These are phyloP conservation scores for Ceraceosorus guamensis DNA, from an alignment of 1,284 basidiomycete species.

Conservation along the genomic window DNA sequence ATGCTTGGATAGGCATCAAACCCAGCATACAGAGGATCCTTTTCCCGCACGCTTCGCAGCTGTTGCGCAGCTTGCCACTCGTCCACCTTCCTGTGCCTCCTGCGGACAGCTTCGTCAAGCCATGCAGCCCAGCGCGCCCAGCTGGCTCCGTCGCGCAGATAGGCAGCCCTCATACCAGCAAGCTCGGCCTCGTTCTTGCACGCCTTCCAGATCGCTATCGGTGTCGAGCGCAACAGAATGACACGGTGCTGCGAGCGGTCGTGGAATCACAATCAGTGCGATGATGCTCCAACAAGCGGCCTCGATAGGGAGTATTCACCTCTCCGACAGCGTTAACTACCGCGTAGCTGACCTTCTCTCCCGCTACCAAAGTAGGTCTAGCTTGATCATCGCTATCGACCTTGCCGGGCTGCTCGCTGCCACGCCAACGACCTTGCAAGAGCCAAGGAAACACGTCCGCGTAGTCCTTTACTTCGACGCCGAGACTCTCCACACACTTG, in stretches of 20 bases:
- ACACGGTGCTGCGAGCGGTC: background rate
- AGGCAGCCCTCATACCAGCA: slow-evolving; percentile 30
- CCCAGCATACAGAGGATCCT: slow-evolving; percentile 31
- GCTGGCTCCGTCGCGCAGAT: slow-evolving; percentile 40
- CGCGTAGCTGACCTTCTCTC: slow-evolving; percentile 30
- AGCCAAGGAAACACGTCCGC: slow-evolving; percentile 26
- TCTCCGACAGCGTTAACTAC: slow-evolving; percentile 32
- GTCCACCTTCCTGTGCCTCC: slow-evolving; percentile 17
- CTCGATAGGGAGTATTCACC: slow-evolving; percentile 1
- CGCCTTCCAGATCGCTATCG: slow-evolving; percentile 36
- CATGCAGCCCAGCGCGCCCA: slow-evolving; percentile 46
- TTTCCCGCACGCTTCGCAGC: slow-evolving; percentile 19
- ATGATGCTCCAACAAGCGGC: too few relatives aligned
- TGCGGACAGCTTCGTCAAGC: slow-evolving; percentile 38
- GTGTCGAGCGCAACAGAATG: slow-evolving; percentile 8
- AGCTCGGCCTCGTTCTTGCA: slow-evolving; percentile 41
- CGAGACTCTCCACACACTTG: slow-evolving; percentile 18
- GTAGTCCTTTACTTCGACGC: slow-evolving; percentile 20
- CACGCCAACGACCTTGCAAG: slow-evolving; percentile 11
- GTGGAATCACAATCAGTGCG: slow-evolving; percentile 13
- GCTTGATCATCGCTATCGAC: background rate
- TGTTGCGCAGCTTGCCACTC: slow-evolving; percentile 35
- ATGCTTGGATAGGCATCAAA: slow-evolving; percentile 43
- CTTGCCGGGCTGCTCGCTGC: slow-evolving; percentile 8
- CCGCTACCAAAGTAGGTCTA: slow-evolving; percentile 20